Evolutionary conservation across 495 filamentous ascomycete genomes (phyloP).

Genomic region (Astrocystis sublimbata): DNA sequence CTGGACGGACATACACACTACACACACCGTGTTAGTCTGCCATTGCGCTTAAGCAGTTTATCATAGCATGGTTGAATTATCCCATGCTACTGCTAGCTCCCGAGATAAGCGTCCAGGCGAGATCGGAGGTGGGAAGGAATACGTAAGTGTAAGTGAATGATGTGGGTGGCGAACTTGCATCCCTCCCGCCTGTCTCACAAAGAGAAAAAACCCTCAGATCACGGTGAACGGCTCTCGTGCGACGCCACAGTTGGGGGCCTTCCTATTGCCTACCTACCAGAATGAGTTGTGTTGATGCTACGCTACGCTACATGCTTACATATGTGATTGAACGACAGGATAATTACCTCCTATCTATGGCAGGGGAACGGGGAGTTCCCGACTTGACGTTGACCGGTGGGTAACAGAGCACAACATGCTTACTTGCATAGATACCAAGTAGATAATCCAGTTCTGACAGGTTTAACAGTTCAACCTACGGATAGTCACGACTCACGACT

Average conservation of each 20-base stretch:
- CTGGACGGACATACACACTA: not conserved
- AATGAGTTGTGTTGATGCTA: too few relatives aligned
- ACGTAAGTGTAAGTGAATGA: too few relatives aligned
- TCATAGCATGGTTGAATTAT: not conserved
- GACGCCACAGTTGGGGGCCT: too few relatives aligned
- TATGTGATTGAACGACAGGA: not conserved
- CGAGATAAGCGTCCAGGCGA: not conserved
- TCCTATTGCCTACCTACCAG: not conserved
- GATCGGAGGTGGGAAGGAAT: not conserved
- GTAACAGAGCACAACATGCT: slow-evolving; percentile 12
- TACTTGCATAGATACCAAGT: too few relatives aligned
- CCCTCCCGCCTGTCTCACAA: not conserved
- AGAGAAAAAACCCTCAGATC: not conserved
- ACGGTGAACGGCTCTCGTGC: not conserved
- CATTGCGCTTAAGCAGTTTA: not conserved
- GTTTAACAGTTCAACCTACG: too few relatives aligned
- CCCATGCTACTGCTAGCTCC: not conserved
- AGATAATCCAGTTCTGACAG: too few relatives aligned
- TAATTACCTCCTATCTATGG: too few relatives aligned
- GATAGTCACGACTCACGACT: too few relatives aligned
- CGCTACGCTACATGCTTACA: too few relatives aligned
- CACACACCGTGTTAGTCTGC: too few relatives aligned
- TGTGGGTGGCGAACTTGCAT: not conserved
- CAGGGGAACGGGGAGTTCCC: not conserved
- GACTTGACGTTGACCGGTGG: not conserved